phyloP scores from a whole-genome alignment of 2,329 filamentous ascomycete species.

The Cytospora piceae region DNA sequence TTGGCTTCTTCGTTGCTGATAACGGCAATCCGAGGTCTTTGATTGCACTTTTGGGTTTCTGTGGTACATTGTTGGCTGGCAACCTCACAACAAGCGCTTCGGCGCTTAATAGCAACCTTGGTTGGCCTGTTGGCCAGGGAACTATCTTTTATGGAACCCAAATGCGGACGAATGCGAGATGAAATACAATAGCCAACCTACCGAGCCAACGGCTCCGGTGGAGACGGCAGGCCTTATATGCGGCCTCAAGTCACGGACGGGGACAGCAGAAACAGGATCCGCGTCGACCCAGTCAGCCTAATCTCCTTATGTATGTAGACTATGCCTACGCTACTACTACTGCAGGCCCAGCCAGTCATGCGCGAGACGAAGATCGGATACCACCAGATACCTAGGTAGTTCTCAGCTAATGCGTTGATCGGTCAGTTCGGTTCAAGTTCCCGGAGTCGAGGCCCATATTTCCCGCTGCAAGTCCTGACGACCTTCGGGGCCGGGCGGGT shows the following conservation, averaged over 20 bases:
- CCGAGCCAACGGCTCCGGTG: not conserved
- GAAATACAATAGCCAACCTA: not conserved
- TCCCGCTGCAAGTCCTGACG: not conserved
- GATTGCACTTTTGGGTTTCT: not conserved
- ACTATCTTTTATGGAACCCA: not conserved
- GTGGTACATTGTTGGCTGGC: too few species aligned
- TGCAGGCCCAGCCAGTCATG: slow-evolving; percentile 8
- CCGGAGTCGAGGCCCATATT: not conserved
- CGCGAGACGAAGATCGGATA: not conserved
- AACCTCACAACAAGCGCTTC: not conserved
- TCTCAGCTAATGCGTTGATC: not conserved
- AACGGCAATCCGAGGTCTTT: not conserved
- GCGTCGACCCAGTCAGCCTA: not conserved
- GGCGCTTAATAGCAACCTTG: not conserved
- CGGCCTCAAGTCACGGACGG: not conserved
- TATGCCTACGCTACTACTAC: not conserved
- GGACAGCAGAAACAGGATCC: not conserved
- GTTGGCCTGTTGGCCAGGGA: too few species aligned
- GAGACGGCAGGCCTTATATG: not conserved
- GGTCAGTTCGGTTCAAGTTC: not conserved
- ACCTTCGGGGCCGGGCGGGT: slow-evolving; percentile 8
- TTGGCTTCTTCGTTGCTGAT: too few species aligned
- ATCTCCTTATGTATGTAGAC: not conserved
- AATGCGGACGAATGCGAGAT: not conserved
- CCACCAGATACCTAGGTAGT: not conserved